Conservation (phyloP, 2,329 filamentous ascomycete genomes). For the Colletotrichum noveboracense region DNA sequence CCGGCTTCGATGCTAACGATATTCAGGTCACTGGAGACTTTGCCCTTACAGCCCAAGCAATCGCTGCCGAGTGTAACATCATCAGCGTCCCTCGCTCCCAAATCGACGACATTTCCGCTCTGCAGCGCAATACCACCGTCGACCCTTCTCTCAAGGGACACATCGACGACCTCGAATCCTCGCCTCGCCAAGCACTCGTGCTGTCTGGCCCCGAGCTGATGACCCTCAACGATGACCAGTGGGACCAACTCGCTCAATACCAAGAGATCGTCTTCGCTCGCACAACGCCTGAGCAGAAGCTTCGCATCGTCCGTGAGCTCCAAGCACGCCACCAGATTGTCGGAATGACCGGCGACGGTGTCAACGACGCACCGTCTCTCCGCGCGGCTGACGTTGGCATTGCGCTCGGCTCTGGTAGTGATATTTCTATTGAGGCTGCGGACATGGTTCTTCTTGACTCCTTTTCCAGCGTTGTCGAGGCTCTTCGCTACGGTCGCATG, state of each 20-base stretch:
- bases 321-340: constrained; percentile 70
- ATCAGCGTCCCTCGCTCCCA: constrained; percentile 55
- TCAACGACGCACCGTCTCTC: constrained; percentile 85
- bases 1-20: neutral
- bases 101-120: constrained; percentile 59
- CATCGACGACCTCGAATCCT: constrained; percentile 19
- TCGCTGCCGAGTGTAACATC: constrained; percentile 75
- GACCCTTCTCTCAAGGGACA: constrained; percentile 23
- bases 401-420: constrained; percentile 79
- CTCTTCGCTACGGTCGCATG: constrained; percentile 73
- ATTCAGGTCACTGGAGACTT: constrained; percentile 75
- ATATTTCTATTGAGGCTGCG: constrained; percentile 82
- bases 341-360: constrained; percentile 86
- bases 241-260: constrained; percentile 69
- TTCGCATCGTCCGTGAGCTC: constrained; percentile 79
- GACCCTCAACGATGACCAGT: constrained; percentile 69
- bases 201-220: constrained; percentile 71
- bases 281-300: constrained; percentile 80
- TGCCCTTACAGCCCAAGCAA: constrained; percentile 74
- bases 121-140: constrained; percentile 41
- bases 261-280: constrained; percentile 78
- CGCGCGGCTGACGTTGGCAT: constrained; percentile 84
- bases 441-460: constrained; percentile 82
- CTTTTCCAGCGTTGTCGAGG: constrained; percentile 75
- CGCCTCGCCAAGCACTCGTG: constrained; percentile 57